phyloP scores from a whole-genome alignment of 2,329 filamentous ascomycete genomes.

The Paraphaeosphaeria minitans region DNA sequence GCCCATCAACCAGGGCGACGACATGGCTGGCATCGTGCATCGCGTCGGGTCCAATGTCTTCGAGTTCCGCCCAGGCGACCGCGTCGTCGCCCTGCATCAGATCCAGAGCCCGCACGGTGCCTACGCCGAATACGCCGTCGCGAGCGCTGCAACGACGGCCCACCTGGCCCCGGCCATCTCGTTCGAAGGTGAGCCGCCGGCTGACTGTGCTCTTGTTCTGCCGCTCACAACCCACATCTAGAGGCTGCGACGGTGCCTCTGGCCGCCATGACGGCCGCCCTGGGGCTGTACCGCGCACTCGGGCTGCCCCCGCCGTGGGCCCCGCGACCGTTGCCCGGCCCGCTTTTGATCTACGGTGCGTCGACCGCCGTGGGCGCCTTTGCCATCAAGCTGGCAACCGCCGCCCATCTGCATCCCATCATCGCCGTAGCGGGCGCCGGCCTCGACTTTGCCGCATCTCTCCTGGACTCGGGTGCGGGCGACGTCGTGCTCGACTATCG shows the following conservation, averaged over 20 bases:
- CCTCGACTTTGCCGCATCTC: slow-evolving; percentile 33
- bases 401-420: slow-evolving; percentile 44
- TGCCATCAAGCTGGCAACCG: slow-evolving; percentile 41
- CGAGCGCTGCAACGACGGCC: slow-evolving; percentile 32
- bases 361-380: slow-evolving; percentile 44
- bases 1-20: slow-evolving; percentile 54
- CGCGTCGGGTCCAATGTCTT: slow-evolving; percentile 58
- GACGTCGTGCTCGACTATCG: slow-evolving; percentile 55
- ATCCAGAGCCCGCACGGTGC: slow-evolving; percentile 56
- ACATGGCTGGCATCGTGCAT: slow-evolving; percentile 56
- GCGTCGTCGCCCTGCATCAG: slow-evolving; percentile 60
- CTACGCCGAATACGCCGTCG: slow-evolving; percentile 65
- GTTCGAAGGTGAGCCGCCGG: no score
- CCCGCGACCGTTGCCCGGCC: slow-evolving; percentile 13
- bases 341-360: slow-evolving; percentile 45
- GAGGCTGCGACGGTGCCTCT: slow-evolving; percentile 51
- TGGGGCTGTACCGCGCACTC: slow-evolving; percentile 48
- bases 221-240: background rate
- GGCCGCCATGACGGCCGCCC: slow-evolving; percentile 49
- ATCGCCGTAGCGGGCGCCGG: slow-evolving; percentile 44
- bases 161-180: no score
- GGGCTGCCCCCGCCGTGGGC: slow-evolving; percentile 46
- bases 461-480: slow-evolving; percentile 40
- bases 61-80: slow-evolving; percentile 61
- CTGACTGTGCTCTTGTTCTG: no score